A percentile compares a stretch with the other conserved stretches of the same genome.
phyloP scores from a whole-genome alignment of 2,329 filamentous ascomycete species.

The Clonostachys solani region DNA sequence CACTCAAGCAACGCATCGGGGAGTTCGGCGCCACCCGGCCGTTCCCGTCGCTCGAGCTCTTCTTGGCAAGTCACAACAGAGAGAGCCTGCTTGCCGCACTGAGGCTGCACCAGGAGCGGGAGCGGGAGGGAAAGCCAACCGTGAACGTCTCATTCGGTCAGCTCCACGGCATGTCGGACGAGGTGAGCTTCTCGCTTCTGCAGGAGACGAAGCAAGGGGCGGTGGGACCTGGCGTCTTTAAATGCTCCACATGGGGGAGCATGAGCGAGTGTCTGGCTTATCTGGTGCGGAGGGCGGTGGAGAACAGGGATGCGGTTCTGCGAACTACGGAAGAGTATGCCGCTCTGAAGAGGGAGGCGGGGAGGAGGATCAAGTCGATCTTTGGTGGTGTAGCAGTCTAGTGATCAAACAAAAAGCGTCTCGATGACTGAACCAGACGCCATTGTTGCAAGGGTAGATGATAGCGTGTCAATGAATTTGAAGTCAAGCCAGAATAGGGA shows the following conservation, averaged over 20 bases:
- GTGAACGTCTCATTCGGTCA: constrained; percentile 42
- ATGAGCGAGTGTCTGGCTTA: constrained; percentile 31
- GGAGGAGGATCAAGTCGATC: constrained; percentile 18
- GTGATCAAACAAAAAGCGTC: too few species aligned
- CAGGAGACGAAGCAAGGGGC: constrained; percentile 20
- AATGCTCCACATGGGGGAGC: constrained; percentile 33
- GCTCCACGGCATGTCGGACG: constrained; percentile 54
- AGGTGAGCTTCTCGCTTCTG: constrained; percentile 45
- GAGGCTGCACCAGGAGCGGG: constrained; percentile 34
- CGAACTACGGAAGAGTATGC: constrained; percentile 20
- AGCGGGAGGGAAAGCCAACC: constrained; percentile 22
- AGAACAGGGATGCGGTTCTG: constrained; percentile 30
- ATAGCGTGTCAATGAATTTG: too few species aligned
- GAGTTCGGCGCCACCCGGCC: constrained; percentile 32
- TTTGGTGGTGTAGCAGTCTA: neutral
- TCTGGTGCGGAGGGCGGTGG: constrained; percentile 25
- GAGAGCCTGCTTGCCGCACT: constrained; percentile 33
- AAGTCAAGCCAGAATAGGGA: too few species aligned
- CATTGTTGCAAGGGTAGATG: too few species aligned
- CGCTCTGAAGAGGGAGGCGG: constrained; percentile 19
- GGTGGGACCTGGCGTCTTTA: constrained; percentile 24
- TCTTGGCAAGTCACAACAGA: constrained; percentile 51
- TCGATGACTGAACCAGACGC: too few species aligned
- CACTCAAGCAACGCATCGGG: constrained; percentile 32
- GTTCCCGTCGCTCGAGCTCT: constrained; percentile 40